phyloP scores from a whole-genome alignment of 805 yeast species.

The Pichia insulana region DNA sequence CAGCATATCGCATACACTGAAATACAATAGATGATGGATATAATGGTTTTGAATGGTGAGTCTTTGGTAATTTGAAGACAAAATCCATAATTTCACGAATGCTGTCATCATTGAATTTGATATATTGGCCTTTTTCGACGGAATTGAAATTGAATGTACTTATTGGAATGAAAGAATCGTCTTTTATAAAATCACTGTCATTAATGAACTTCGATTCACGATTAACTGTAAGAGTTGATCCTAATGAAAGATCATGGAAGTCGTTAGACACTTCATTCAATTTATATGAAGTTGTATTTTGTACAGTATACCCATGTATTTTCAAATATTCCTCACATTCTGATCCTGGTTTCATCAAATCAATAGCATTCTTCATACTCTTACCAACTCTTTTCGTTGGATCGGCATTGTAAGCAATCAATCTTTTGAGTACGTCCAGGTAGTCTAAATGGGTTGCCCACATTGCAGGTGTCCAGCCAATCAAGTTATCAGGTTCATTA shows the following conservation, averaged over 20 bases:
- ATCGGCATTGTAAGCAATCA: conserved; percentile 60
- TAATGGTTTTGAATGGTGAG: conserved; percentile 39
- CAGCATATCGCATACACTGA: conserved; percentile 65
- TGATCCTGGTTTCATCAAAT: conserved; percentile 47
- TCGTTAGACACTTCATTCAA: neutral
- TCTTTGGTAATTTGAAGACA: conserved; percentile 37
- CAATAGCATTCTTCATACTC: conserved; percentile 42
- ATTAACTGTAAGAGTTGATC: neutral
- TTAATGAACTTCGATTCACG: conserved; percentile 24
- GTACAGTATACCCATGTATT: conserved; percentile 37
- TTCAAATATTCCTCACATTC: conserved; percentile 51
- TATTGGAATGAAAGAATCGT: conserved; percentile 14
- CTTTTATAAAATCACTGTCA: conserved; percentile 28
- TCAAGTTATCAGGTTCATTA: conserved; percentile 40
- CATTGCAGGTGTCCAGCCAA: conserved; percentile 66
- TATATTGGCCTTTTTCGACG: conserved; percentile 47
- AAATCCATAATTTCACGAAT: conserved; percentile 42
- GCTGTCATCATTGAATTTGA: conserved; percentile 52
- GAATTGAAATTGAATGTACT: conserved; percentile 47
- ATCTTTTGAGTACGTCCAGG: conserved; percentile 42
- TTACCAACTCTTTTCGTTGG: conserved; percentile 34
- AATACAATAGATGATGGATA: conserved; percentile 63
- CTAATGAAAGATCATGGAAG: neutral
- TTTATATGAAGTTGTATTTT: conserved; percentile 1
- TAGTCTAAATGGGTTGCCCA: conserved; percentile 72